Conservation (phyloP, 2,329 filamentous ascomycete genomes). For the Aureobasidium zeae region DNA sequence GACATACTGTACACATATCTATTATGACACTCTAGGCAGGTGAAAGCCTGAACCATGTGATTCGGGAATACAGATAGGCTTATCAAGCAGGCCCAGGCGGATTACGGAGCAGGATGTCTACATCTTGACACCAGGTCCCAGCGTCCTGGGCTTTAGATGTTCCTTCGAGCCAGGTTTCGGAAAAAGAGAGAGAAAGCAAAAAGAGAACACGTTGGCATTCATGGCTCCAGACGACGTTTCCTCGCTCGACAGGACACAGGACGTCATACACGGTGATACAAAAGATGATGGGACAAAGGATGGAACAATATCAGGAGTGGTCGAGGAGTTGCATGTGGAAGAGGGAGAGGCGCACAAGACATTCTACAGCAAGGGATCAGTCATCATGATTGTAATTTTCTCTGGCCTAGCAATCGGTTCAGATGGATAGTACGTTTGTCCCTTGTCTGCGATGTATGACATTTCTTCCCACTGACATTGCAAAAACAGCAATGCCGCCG, state of each 20-base stretch:
- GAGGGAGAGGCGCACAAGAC: constrained; percentile 18
- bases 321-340: constrained; percentile 18
- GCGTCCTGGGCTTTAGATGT: not conserved
- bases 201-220: not conserved
- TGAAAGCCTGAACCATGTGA: too few relatives aligned
- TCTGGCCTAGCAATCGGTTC: constrained; percentile 30
- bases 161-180: too few relatives aligned
- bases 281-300: not conserved
- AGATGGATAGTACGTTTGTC: constrained; percentile 25
- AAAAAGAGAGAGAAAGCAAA: too few relatives aligned
- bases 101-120: not conserved
- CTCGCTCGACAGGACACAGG: not conserved
- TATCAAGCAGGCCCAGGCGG: too few relatives aligned
- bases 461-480: too few relatives aligned
- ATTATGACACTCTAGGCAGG: too few relatives aligned
- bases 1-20: too few relatives aligned
- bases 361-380: constrained; percentile 25
- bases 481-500: constrained; percentile 23
- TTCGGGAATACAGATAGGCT: too few relatives aligned
- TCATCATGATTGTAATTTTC: constrained; percentile 29
- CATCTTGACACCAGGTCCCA: not conserved
- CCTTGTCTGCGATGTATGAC: not conserved
- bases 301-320: not conserved
- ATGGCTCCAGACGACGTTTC: not conserved
- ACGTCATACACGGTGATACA: not conserved